Evolutionary conservation across 768 basidiomycete genomes (phyloP).

Genomic region (Mycena crocata): DNA sequence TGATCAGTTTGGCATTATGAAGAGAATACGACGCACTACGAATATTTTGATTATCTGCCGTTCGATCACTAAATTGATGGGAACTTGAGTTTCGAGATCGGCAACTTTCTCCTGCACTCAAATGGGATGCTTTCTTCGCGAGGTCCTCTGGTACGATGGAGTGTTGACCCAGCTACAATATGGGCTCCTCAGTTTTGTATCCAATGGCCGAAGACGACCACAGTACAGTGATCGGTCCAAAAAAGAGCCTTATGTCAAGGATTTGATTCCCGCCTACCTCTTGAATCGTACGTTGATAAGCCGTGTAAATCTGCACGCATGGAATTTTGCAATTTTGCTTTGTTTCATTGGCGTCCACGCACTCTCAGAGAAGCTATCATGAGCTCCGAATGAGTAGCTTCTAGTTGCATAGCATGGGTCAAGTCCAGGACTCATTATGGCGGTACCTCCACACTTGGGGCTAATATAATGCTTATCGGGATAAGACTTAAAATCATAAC

Average conservation of each 20-base stretch:
- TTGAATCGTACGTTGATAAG: no score
- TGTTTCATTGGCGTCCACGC: no score
- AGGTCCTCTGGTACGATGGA: not conserved
- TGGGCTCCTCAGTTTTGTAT: not conserved
- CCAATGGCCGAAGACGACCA: not conserved
- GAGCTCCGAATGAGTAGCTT: no score
- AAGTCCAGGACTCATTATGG: no score
- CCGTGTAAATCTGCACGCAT: no score
- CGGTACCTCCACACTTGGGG: no score
- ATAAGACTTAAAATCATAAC: no score
- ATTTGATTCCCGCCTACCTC: slow-evolving; percentile 1
- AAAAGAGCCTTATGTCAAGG: slow-evolving; percentile 1
- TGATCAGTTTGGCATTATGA: not conserved
- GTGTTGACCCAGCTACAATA: not conserved
- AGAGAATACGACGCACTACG: not conserved
- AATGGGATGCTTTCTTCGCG: not conserved
- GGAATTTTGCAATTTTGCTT: no score
- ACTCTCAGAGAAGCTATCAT: no score
- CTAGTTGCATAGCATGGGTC: no score
- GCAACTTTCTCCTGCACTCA: not conserved
- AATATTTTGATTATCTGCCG: not conserved
- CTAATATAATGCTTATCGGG: no score
- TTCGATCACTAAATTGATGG: not conserved
- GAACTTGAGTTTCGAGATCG: not conserved
- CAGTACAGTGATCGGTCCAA: not conserved